Evolutionary conservation across 2,329 filamentous ascomycete species (phyloP).

Genomic region (Paecilomyces formosus): DNA sequence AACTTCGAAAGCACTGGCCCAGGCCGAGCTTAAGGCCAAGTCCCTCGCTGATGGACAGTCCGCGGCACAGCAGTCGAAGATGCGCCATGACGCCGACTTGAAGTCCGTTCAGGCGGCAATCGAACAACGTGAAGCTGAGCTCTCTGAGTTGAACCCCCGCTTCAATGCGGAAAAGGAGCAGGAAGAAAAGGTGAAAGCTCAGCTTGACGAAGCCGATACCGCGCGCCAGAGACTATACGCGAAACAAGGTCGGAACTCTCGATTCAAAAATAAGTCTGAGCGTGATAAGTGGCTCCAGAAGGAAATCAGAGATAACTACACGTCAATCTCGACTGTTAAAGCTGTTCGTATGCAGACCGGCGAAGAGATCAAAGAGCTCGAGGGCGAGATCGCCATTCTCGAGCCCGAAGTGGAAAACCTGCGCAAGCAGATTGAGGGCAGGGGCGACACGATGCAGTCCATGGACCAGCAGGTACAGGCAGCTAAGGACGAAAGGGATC

Average conservation of each 20-base stretch:
- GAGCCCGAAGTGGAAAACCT: conserved; percentile 66
- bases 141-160: conserved; percentile 66
- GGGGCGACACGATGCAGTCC: conserved; percentile 64
- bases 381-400: conserved; percentile 62
- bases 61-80: conserved; percentile 64
- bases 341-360: conserved; percentile 76
- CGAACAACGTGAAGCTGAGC: conserved; percentile 64
- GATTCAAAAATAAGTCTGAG: conserved; percentile 82
- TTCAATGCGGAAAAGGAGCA: conserved; percentile 67
- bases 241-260: conserved; percentile 82
- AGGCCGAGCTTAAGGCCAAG: conserved; percentile 78
- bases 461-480: conserved; percentile 67
- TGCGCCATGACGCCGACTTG: conserved; percentile 64
- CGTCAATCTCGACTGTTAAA: conserved; percentile 70
- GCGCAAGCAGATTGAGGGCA: conserved; percentile 67
- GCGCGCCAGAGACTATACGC: conserved; percentile 72
- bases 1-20: conserved; percentile 68
- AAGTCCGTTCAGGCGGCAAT: conserved; percentile 68
- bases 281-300: conserved; percentile 74
- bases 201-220: conserved; percentile 69
- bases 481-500: conserved; percentile 71
- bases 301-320: conserved; percentile 73
- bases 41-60: conserved; percentile 76
- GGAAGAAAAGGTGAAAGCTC: conserved; percentile 62
- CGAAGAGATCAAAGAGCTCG: conserved; percentile 69